Percentiles rank a stretch among this genome's conserved stretches.
Conservation (phyloP, 2,329 filamentous ascomycete genomes). For the Botrytis aclada region DNA sequence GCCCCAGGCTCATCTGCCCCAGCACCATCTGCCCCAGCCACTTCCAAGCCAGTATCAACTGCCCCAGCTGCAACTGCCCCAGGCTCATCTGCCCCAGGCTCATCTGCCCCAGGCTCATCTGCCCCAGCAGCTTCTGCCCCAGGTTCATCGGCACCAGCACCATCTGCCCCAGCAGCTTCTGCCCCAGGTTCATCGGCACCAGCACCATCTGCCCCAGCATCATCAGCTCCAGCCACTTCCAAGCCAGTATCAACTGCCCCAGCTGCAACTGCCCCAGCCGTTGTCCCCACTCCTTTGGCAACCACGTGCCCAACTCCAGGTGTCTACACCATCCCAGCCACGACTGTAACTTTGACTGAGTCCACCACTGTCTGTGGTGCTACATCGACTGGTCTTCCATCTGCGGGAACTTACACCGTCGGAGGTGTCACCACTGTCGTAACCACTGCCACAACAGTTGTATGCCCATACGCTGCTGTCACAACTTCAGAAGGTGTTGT, state of each 20-base stretch:
- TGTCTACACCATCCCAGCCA: conserved; percentile 72
- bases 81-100: neutral
- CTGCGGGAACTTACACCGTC: conserved; percentile 63
- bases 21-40: conserved; percentile 12
- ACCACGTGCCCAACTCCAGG: conserved; percentile 62
- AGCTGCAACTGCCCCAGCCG: conserved; percentile 38
- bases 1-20: neutral
- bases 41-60: conserved; percentile 15
- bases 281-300: conserved; percentile 47
- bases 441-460: conserved; percentile 61
- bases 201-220: neutral
- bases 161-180: neutral
- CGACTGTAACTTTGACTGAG: conserved; percentile 64
- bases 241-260: conserved; percentile 6
- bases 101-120: neutral
- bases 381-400: conserved; percentile 57
- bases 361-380: conserved; percentile 65
- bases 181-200: conserved; percentile 15
- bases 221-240: conserved; percentile 19
- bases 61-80: conserved; percentile 28
- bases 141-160: neutral
- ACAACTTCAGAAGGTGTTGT: conserved; percentile 56
- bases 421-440: conserved; percentile 73
- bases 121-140: neutral
- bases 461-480: conserved; percentile 66